Base-by-base conservation (phyloP, 306 rosid species). In the Mimosa bimucronata region DNA sequence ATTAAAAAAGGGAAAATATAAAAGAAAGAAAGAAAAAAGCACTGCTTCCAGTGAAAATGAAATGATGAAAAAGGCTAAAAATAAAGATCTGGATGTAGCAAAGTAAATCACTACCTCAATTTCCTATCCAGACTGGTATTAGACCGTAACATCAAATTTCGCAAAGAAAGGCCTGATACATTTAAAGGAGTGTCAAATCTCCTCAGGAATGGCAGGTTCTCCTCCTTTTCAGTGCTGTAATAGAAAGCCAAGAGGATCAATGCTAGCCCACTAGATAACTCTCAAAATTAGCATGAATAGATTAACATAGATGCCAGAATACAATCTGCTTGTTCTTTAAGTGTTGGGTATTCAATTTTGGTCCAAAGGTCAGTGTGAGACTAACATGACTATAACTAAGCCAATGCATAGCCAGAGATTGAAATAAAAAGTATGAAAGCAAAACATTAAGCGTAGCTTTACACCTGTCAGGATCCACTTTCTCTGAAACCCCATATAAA, bases 401-500 rank as follows among this genome's bases (percentile, higher is more conserved):
- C 67, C 68, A 53, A 68, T 77, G 76, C 72, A 80, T 58, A 67
- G 50, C 58, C 26, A 77, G 48, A 79, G 31, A 46, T 38, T 62
- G 66, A 25, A 44, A 61, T 77, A 41, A 26, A 70, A 73, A 66
- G 78, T 71, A 14, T 44, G 74, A 77, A 79, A 65, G 81, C 30
- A 80, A 50, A 62, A 73, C 13, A 41, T 41, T 12, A 57, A 72
- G 55, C 34, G 55, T 8, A 68, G 65, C 69, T 83, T 48, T 85
- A 83, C 60, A 89, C 94, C 88, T 83, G 70, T 87, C 90, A 38
- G 84, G 87, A 83, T 88, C 98, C 52, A 83, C 76, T 87, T 97
- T 91, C 82, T 95, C 99, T 29, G 98, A 82, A 75, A 91, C 87
- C 70, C 98, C 98, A 87, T 87, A 93, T 55, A 95, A 88, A 87